Base-by-base conservation (phyloP, 1,284 basidiomycete species). In the Tilletia walkeri region DNA sequence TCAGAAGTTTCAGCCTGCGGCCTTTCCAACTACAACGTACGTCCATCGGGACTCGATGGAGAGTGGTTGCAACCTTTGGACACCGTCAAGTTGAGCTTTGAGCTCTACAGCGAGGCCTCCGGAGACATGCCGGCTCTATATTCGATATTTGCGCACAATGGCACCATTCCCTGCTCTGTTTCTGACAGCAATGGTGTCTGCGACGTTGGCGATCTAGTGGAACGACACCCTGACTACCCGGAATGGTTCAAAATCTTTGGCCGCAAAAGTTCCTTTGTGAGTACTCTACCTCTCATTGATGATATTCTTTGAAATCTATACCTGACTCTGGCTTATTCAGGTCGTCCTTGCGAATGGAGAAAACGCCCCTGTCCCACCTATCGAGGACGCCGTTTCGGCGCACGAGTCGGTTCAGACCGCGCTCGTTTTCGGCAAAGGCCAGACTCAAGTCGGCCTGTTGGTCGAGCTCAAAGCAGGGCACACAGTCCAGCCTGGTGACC, bases 181-280 rank as follows among this genome's bases (percentile, higher is more conserved):
- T 16, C 30, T 9, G 39, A 36, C 34, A 16, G 38, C 30, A 16
- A 36, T 38, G 59, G 59, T 18, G 59, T 34, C 34, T 63, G 14
- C 34, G n/a, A 36, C 30, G 41, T 38, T 4, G 59, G 59, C 14
- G 59, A 63, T 18, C 36, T 63, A 6, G 59, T 63, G 14, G 34
- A 38, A 10, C 38, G 34, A 3, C 59, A 63, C 36, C 36, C 59
- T 6, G 59, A 63, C 30, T 20, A 63, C 20, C 59, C 59, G 36
- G 59, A 63, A 20, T 63, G 59, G 59, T 38, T 63, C 59, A 5
- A 18, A 16, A 63, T 63, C 34, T 63, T 9, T 9, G 59, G 59
- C 9, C 30, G 59, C 16, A 63, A 41, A 34, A 63, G 34, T 6
- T 9, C 30, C 34, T 39, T 63, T 45, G 41, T 45, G 41, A 45